Evolutionary conservation across 2,329 filamentous ascomycete genomes (phyloP).

Genomic region (Magnaporthales sp.): DNA sequence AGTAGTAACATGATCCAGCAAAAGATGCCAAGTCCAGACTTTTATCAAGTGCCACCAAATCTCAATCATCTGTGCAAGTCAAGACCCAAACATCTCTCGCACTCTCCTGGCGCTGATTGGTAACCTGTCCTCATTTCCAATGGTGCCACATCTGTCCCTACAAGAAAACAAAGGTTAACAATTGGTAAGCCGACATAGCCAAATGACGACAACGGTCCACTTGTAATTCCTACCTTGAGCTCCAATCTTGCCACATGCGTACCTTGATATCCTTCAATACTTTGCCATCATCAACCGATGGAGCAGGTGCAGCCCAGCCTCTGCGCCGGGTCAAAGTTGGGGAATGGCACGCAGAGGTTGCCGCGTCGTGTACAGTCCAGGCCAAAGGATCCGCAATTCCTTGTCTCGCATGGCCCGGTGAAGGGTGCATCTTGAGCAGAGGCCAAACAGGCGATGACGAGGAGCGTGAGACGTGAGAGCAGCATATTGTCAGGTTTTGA

Average conservation of each 20-base stretch:
- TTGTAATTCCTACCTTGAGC: neutral
- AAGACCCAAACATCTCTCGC: too few relatives aligned
- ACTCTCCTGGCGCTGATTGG: too few relatives aligned
- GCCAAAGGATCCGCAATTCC: neutral
- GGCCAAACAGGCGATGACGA: neutral
- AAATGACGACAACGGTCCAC: neutral
- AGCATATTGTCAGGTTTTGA: neutral
- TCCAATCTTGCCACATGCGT: neutral
- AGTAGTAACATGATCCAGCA: neutral
- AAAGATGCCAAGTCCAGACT: neutral
- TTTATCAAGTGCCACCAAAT: neutral
- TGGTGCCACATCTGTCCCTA: neutral
- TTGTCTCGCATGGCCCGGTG: neutral
- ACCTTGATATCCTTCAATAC: neutral
- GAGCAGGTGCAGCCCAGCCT: constrained; percentile 6
- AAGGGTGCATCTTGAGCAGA: neutral
- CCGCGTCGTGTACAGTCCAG: neutral
- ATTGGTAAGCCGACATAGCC: neutral
- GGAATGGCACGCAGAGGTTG: constrained; percentile 4
- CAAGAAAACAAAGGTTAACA: neutral
- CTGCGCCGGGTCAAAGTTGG: neutral
- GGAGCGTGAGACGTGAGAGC: neutral
- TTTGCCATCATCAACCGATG: neutral
- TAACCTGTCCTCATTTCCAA: too few relatives aligned
- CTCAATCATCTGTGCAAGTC: neutral